phyloP scores from a whole-genome alignment of 352 stramenopile genomes.

The Pythium pyrilobum region DNA sequence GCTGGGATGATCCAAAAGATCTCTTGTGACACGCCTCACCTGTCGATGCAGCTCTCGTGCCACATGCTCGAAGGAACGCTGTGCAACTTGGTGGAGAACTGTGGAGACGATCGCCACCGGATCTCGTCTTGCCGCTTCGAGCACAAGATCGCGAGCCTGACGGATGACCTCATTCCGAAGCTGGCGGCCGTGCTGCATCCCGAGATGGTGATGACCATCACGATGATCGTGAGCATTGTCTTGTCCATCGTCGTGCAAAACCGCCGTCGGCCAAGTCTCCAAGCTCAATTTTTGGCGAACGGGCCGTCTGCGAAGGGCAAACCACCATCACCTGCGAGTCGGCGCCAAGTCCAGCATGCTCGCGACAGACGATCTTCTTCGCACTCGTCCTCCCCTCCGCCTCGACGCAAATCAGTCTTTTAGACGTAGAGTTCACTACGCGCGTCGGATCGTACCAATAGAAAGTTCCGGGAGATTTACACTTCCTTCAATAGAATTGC shows the following conservation, averaged over 20 bases:
- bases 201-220: slow-evolving; percentile 46
- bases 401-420: slow-evolving; percentile 14
- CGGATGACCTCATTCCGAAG: slow-evolving; percentile 57
- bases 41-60: slow-evolving; percentile 88
- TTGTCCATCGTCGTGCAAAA: slow-evolving; percentile 60
- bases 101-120: slow-evolving; percentile 43
- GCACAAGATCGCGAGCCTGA: slow-evolving; percentile 69
- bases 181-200: slow-evolving; percentile 43
- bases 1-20: slow-evolving; percentile 88
- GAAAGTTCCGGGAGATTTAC: slow-evolving; percentile 3
- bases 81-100: slow-evolving; percentile 81
- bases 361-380: slow-evolving; percentile 7
- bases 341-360: slow-evolving; percentile 23
- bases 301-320: slow-evolving; percentile 16
- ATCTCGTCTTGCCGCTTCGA: slow-evolving; percentile 73
- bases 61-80: slow-evolving; percentile 90
- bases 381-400: slow-evolving; percentile 13
- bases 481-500: neutral
- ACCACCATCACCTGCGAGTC: slow-evolving; percentile 21
- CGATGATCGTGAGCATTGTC: slow-evolving; percentile 45
- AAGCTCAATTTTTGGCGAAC: slow-evolving; percentile 19
- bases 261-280: slow-evolving; percentile 15
- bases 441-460: slow-evolving; percentile 3
- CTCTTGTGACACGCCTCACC: slow-evolving; percentile 78
- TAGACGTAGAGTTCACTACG: neutral